phyloP scores from a whole-genome alignment of 1,284 basidiomycete species.

The Meira miltonrushii region DNA sequence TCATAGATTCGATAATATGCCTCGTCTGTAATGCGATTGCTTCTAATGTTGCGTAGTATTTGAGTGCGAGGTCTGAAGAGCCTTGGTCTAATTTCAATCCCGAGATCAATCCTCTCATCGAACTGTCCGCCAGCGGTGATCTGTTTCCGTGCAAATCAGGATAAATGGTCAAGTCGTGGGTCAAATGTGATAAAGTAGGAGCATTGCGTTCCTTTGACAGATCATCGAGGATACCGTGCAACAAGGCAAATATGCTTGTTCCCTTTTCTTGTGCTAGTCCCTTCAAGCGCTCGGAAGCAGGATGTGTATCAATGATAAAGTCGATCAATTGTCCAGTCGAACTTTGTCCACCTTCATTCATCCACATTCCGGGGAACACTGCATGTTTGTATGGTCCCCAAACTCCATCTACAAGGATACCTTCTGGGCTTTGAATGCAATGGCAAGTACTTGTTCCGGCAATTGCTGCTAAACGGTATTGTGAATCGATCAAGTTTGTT shows the following conservation, averaged over 20 bases:
- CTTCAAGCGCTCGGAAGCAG: constrained; percentile 69
- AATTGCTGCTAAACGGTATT: constrained; percentile 77
- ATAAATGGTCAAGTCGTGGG: constrained; percentile 85
- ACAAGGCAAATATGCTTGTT: constrained; percentile 59
- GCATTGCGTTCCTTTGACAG: constrained; percentile 57
- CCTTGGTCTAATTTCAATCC: constrained; percentile 77
- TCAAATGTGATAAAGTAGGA: constrained; percentile 63
- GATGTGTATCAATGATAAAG: constrained; percentile 87
- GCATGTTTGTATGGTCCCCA: constrained; percentile 94
- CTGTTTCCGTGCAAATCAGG: constrained; percentile 83
- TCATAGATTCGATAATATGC: constrained; percentile 90
- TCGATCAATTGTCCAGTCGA: constrained; percentile 98
- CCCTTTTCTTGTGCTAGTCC: constrained; percentile 56
- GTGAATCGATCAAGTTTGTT: constrained; percentile 34
- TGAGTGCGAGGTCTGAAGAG: constrained; percentile 75
- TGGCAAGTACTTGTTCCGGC: constrained; percentile 96
- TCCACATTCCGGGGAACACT: constrained; percentile 77
- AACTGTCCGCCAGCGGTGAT: constrained; percentile 87
- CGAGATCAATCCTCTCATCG: constrained; percentile 84
- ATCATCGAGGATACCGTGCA: constrained; percentile 70
- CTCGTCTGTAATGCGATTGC: constrained; percentile 90
- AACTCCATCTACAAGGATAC: constrained; percentile 82
- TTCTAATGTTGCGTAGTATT: constrained; percentile 87
- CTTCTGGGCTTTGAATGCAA: constrained; percentile 66
- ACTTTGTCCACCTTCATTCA: constrained; percentile 98